These are phyloP conservation scores for Myrmaecium sp. DNA, from an alignment of 2,329 filamentous ascomycete genomes.

Conservation along the genomic window DNA sequence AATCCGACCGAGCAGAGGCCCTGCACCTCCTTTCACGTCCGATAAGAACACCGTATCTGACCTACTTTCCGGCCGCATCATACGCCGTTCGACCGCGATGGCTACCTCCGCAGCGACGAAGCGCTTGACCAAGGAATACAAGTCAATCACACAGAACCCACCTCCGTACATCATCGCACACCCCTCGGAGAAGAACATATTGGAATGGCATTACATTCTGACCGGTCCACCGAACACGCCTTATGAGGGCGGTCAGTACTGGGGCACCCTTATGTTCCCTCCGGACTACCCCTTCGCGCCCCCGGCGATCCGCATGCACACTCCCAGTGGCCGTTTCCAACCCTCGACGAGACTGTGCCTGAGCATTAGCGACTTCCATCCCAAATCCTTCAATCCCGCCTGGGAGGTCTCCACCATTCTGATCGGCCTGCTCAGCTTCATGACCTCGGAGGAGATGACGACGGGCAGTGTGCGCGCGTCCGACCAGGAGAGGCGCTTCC, in stretches of 20 bases:
- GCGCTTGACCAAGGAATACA: conserved; percentile 44
- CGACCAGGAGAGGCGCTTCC: conserved; percentile 58
- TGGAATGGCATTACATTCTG: conserved; percentile 93
- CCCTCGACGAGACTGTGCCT: conserved; percentile 83
- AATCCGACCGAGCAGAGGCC: too few relatives aligned
- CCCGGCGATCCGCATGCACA: conserved; percentile 97
- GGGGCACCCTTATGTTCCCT: conserved; percentile 91
- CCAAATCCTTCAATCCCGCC: conserved; percentile 92
- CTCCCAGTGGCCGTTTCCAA: conserved; percentile 87
- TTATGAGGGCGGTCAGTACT: conserved; percentile 91
- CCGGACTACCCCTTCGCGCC: conserved; percentile 95
- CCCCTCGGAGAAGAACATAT: conserved; percentile 77
- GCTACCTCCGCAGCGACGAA: conserved; percentile 24
- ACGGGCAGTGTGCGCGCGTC: conserved; percentile 73
- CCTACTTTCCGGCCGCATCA: too few relatives aligned
- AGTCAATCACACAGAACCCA: conserved; percentile 53
- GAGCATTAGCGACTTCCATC: conserved; percentile 94
- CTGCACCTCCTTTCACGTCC: neutral
- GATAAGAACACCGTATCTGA: too few relatives aligned
- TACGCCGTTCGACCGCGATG: conserved; percentile 12
- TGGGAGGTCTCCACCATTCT: conserved; percentile 97
- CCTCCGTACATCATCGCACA: conserved; percentile 81
- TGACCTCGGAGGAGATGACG: conserved; percentile 98
- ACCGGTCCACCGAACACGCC: conserved; percentile 88
- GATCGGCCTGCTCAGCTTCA: conserved; percentile 86